phyloP scores from a whole-genome alignment of 441 rosid genomes.

The California macrophylla region DNA sequence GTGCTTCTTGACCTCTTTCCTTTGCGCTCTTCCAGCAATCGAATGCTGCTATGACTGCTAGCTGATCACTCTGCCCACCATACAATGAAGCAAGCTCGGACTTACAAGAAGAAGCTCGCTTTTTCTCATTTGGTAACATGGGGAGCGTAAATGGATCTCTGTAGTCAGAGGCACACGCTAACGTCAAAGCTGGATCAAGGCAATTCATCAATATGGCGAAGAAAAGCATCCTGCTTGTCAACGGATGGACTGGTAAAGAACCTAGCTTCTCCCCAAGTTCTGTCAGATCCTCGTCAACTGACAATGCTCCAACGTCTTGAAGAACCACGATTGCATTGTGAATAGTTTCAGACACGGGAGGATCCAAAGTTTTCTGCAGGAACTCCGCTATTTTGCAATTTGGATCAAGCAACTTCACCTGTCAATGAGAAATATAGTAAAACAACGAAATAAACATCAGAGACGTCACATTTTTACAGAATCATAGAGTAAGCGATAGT shows the following conservation, averaged over 20 bases:
- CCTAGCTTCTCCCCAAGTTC: constrained; percentile 88
- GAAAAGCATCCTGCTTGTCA: constrained; percentile 87
- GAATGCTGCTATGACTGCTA: constrained; percentile 80
- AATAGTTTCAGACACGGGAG: constrained; percentile 71
- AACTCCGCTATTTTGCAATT: constrained; percentile 55
- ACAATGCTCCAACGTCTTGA: constrained; percentile 79
- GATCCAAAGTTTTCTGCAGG: constrained; percentile 74
- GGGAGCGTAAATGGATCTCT: constrained; percentile 87
- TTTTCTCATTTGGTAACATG: constrained; percentile 55
- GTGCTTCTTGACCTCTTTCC: constrained; percentile 40
- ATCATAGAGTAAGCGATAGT: too few species aligned
- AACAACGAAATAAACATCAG: constrained; percentile 16
- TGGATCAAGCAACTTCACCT: constrained; percentile 91
- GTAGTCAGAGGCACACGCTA: constrained; percentile 88
- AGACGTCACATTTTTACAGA: neutral
- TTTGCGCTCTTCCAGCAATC: constrained; percentile 86
- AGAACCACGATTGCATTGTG: constrained; percentile 64
- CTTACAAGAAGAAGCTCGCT: constrained; percentile 63
- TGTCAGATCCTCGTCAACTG: constrained; percentile 67
- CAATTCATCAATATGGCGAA: constrained; percentile 82
- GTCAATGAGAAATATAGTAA: constrained; percentile 18
- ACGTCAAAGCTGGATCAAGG: constrained; percentile 89
- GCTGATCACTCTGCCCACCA: constrained; percentile 83
- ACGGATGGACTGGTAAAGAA: constrained; percentile 83
- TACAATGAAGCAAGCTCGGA: constrained; percentile 73